Conservation (phyloP, 768 basidiomycete genomes). For the Calocybe indica region DNA sequence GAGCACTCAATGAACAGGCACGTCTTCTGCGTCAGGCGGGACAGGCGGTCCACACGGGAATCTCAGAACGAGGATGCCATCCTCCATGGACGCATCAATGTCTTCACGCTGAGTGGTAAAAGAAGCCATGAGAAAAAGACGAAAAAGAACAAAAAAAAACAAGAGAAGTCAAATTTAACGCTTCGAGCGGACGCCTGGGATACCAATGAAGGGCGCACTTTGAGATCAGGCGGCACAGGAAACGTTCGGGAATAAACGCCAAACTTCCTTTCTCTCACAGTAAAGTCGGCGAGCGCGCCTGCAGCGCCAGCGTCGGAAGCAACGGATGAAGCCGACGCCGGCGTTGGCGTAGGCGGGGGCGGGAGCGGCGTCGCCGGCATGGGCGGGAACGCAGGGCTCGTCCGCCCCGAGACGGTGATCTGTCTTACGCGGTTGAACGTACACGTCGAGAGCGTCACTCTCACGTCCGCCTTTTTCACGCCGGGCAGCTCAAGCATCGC, state of each 20-base stretch:
- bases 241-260: constrained; percentile 45
- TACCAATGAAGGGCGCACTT: constrained; percentile 32
- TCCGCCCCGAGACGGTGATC: constrained; percentile 48
- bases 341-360: constrained; percentile 4
- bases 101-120: constrained; percentile 35
- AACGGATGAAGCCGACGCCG: too few relatives aligned
- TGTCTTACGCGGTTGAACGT: constrained; percentile 57
- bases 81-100: constrained; percentile 47
- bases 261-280: constrained; percentile 46
- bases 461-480: constrained; percentile 50
- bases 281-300: constrained; percentile 6
- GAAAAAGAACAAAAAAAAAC: constrained; percentile 11
- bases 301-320: too few relatives aligned
- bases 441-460: constrained; percentile 54
- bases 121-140: constrained; percentile 9
- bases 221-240: constrained; percentile 48
- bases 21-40: constrained; percentile 38
- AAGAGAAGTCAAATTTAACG: constrained; percentile 9
- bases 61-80: constrained; percentile 55
- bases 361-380: constrained; percentile 8
- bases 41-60: constrained; percentile 45
- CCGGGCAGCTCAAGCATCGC: constrained; percentile 70
- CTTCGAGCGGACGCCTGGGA: constrained; percentile 10
- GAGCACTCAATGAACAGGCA: constrained; percentile 38
- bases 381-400: constrained; percentile 31